Base-by-base conservation (phyloP, 2,329 filamentous ascomycete genomes). In the Scleromitrula shiraiana region DNA sequence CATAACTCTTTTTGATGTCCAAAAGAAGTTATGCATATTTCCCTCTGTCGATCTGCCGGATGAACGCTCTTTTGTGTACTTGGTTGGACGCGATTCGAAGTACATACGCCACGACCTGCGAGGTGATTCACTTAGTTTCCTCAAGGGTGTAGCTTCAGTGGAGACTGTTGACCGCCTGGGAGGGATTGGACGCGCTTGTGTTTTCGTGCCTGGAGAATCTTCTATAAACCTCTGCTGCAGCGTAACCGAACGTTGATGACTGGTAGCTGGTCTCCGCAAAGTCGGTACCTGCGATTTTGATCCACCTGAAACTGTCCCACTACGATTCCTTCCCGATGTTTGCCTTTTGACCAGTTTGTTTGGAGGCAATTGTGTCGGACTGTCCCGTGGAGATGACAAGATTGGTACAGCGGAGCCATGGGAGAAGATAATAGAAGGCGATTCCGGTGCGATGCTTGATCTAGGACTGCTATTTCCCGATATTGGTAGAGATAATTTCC, bases 331-430 rank as follows among this genome's bases (percentile, higher is more conserved):
- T 39, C 71, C 68, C 17, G 83, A 79, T 3, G 81, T 74, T 30
- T 78, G 74, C 51, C 85, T 79, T 67, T 91, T 91, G 44, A 89
- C 84, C 33, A 90, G 72, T 68, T 88, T 89, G 65, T 90, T 90
- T 15, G 80, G 82, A 7, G 78, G 70, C 26, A 78, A 65, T 52
- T 72, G 72, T 14, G 65, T 57, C 19, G 69, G 65, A 8, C 68
- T 65, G 38, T 49, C 57, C 22, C 46, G 50, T 38, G 58, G 52
- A 44, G 55, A 52, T 3, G 56, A 56, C 19, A 84, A 65, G 50
- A 88, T 83, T 14, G 83, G 81, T 20, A 75, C 78, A 1, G 73
- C 76, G 29, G 84, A 88, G 50, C 74, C 77, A 66, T 85, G 76
- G 15, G 82, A 85, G 62, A 78, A 77, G 39, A 74, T 73, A 33